Conservation (phyloP, 805 yeast genomes). For the Lipomyces chichibuensis region DNA sequence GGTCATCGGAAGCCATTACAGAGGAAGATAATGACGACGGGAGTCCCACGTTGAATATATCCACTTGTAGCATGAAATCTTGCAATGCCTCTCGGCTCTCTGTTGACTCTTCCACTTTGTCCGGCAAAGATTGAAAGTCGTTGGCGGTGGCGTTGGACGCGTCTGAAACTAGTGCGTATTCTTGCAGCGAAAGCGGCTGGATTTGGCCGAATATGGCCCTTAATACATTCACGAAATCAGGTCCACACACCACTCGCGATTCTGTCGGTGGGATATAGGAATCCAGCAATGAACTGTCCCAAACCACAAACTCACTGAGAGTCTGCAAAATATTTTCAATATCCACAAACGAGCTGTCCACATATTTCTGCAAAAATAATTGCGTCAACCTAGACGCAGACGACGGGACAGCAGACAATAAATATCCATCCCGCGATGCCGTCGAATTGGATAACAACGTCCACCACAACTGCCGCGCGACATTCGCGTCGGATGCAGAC, state of each 20-base stretch:
- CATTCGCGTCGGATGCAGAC: conserved; percentile 23
- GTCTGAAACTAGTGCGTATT: conserved; percentile 24
- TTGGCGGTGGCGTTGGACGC: background rate
- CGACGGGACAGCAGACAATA: conserved; percentile 17
- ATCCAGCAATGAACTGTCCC: conserved; percentile 43
- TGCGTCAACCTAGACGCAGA: conserved; percentile 20
- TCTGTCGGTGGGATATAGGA: conserved; percentile 32
- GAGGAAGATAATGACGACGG: background rate
- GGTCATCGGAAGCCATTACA: conserved; percentile 1
- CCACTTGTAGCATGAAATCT: conserved; percentile 17
- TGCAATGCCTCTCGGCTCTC: conserved; percentile 8
- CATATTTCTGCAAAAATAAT: conserved; percentile 13
- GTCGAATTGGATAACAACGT: conserved; percentile 17
- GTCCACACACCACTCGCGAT: conserved; percentile 11
- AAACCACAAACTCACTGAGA: conserved; percentile 45
- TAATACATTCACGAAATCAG: conserved; percentile 31
- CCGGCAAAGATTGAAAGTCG: conserved; percentile 1
- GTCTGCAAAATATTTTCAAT: conserved; percentile 37
- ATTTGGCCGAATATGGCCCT: conserved; percentile 22
- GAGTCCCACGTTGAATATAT: conserved; percentile 8
- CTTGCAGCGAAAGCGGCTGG: conserved; percentile 20
- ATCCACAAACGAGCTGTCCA: conserved; percentile 10
- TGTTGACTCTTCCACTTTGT: background rate
- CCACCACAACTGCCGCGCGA: conserved; percentile 29
- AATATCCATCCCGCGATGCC: conserved; percentile 16